A percentile compares a stretch with the other conserved stretches of the same genome.
Evolutionary conservation across 768 basidiomycete genomes (phyloP).

Genomic region (Russula dissimulans): DNA sequence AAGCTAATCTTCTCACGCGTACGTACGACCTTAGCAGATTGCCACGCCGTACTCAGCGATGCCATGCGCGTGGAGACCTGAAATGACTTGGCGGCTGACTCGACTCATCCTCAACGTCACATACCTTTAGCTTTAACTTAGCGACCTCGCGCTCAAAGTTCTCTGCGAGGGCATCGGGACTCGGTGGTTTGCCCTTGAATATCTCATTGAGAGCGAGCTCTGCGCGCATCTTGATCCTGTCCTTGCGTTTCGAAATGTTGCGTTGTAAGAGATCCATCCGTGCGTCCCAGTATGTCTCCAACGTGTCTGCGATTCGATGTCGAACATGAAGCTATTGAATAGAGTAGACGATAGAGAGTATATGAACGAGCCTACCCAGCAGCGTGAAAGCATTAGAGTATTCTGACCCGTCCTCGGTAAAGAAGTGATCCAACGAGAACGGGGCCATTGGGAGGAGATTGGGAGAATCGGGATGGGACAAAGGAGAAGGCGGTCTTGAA

Average conservation of each 20-base stretch:
- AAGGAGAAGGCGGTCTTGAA: constrained; percentile 32
- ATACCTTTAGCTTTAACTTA: constrained; percentile 80
- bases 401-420: constrained; percentile 65
- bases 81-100: background rate
- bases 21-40: constrained; percentile 80
- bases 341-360: constrained; percentile 17
- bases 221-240: constrained; percentile 71
- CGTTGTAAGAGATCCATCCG: constrained; percentile 77
- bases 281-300: constrained; percentile 94
- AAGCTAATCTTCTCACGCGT: constrained; percentile 84
- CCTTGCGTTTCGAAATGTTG: constrained; percentile 78
- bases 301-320: constrained; percentile 53
- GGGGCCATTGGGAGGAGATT: constrained; percentile 34
- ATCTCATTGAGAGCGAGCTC: constrained; percentile 50
- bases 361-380: constrained; percentile 42
- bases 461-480: constrained; percentile 26
- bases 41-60: constrained; percentile 75
- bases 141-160: constrained; percentile 82
- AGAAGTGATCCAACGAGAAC: constrained; percentile 61
- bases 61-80: constrained; percentile 78
- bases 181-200: constrained; percentile 54
- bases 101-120: background rate
- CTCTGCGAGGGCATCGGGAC: constrained; percentile 58
- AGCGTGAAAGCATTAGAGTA: constrained; percentile 79
- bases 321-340: background rate